phyloP scores from a whole-genome alignment of 768 basidiomycete species.

The Leccinum arenicola region DNA sequence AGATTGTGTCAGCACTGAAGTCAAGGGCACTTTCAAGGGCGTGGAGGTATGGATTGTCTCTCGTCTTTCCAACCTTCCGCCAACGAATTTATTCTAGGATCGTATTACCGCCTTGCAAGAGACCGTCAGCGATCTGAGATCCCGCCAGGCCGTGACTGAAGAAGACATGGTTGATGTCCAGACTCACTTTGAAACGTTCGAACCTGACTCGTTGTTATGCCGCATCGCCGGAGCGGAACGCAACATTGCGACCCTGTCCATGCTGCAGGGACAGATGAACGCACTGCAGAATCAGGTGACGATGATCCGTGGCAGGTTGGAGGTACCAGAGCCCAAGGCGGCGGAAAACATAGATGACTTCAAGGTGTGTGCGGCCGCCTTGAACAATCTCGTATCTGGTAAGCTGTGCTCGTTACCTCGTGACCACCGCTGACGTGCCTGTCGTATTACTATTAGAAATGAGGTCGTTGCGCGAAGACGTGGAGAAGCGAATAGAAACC shows the following conservation, averaged over 20 bases:
- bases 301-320: conserved; percentile 21
- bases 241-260: conserved; percentile 30
- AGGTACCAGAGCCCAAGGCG: conserved; percentile 10
- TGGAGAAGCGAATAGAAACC: conserved; percentile 43
- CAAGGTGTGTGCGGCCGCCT: conserved; percentile 31
- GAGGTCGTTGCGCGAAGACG: conserved; percentile 40
- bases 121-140: conserved; percentile 18
- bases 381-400: conserved; percentile 45
- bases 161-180: conserved; percentile 33
- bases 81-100: conserved; percentile 18
- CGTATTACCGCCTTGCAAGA: conserved; percentile 22
- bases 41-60: conserved; percentile 17
- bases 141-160: conserved; percentile 26
- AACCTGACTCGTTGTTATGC: conserved; percentile 32
- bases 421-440: background rate
- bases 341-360: conserved; percentile 21
- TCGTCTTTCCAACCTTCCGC: background rate
- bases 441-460: conserved; percentile 36
- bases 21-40: conserved; percentile 20
- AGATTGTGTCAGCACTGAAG: conserved; percentile 23
- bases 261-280: conserved; percentile 24
- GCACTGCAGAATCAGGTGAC: conserved; percentile 18
- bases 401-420: conserved; percentile 6
- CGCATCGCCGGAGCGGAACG: conserved; percentile 29
- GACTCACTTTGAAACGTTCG: conserved; percentile 38